Percentiles rank a stretch among this genome's conserved stretches.
Conservation (phyloP, 2,329 filamentous ascomycete genomes). For the Monosporascus sp. region DNA sequence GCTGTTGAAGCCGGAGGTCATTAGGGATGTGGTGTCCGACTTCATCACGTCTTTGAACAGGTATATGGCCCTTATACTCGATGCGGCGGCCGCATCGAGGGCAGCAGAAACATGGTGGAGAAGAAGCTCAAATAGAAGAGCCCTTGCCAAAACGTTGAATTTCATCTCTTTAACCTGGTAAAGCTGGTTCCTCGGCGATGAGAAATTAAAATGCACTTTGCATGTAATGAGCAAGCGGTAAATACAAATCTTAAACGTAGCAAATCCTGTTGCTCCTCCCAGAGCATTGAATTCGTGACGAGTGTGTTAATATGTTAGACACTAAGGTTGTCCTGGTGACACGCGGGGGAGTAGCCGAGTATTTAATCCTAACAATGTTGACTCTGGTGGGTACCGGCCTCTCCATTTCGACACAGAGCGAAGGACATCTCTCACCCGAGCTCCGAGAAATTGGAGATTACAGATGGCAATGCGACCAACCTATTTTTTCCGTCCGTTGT, state of each 20-base stretch:
- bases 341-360: no score
- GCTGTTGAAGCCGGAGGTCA: constrained; percentile 37
- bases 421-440: background rate
- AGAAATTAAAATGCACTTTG: background rate
- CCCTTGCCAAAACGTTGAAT: constrained; percentile 5
- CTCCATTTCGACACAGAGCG: background rate
- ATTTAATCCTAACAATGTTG: background rate
- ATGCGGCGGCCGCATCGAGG: constrained; percentile 7
- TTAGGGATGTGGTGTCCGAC: constrained; percentile 36
- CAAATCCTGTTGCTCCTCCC: background rate
- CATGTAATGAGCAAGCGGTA: background rate
- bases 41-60: constrained; percentile 41
- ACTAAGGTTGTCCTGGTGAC: no score
- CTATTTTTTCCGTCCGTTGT: background rate
- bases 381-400: background rate
- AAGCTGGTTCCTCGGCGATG: background rate
- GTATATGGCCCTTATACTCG: constrained; percentile 28
- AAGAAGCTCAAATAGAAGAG: constrained; percentile 13
- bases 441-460: background rate
- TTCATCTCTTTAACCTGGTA: constrained; percentile 6
- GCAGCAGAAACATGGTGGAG: constrained; percentile 8
- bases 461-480: background rate
- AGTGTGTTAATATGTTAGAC: no score
- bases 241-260: background rate
- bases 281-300: background rate